Evolutionary conservation across 352 stramenopile genomes (phyloP), one percentile per base, ranked within the genome.

Genomic region (Phytopythium boreale): DNA sequence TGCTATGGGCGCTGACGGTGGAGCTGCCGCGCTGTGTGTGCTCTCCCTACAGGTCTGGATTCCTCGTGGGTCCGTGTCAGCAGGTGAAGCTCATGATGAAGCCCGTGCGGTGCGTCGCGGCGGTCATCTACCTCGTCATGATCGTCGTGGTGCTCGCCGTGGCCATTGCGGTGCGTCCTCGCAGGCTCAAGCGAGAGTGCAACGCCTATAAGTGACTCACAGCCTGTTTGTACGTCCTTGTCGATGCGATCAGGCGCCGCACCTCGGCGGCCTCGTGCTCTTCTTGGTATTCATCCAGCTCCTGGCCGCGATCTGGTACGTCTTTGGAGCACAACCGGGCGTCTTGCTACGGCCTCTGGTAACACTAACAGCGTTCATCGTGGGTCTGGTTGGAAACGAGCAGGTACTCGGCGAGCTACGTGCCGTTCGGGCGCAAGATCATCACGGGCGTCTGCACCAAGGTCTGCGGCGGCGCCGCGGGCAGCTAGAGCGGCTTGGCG

Each of bases 21-120:
- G 11, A 19, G 22, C n/a, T 26, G 20, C 6, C 31, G 46, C 20
- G 4, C 7, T 52, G 46, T 31, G 10, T 55, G 43, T 20, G 26
- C 14, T 64, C 2, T 39, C 17, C 12, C 20, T 17, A 19, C 39
- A 92, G 86, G 0, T 95, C 87, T 6, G 87, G 84, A 0, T 95
- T 95, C 56, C 77, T 95, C 0, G 87, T 92, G 4, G 87, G 87
- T 6, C 87, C 84, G 0, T 82, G 68, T 71, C 83, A 93, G 76
- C 87, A 95, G 56, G 62, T 88, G 60, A 93, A 93, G 69, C 82
- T 92, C 62, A 95, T 95, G 87, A 89, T 93, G 68, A 93, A 93
- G 64, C 87, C 87, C 26, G 74, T 93, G 57, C 83, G 87, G 0
- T 79, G 87, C 26, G 69, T 93, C 49, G 87, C 84, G 0, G 81